Evolutionary conservation across 2,329 filamentous ascomycete species (phyloP).

Genomic region (Elsinoe perseae): DNA sequence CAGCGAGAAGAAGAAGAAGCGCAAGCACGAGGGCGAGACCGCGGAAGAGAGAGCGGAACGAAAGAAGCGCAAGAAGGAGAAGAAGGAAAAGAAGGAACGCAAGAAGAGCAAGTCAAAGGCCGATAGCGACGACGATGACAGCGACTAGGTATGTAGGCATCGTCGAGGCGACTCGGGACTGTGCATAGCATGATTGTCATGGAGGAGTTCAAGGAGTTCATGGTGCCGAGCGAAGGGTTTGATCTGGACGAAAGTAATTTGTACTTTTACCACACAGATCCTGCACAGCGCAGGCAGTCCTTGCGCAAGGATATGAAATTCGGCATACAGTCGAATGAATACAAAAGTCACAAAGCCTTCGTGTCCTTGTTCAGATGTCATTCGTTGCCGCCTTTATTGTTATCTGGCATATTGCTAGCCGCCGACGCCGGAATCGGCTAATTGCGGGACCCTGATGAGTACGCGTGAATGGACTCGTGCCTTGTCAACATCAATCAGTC

Average conservation of each 20-base stretch:
- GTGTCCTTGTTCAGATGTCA: too few species aligned
- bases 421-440: not conserved
- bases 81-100: slow-evolving; percentile 72
- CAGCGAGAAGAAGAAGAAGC: slow-evolving; percentile 39
- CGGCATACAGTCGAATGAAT: not conserved
- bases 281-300: not conserved
- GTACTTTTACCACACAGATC: not conserved
- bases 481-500: slow-evolving; percentile 5
- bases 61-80: slow-evolving; percentile 67
- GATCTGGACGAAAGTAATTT: not conserved
- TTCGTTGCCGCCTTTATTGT: not conserved
- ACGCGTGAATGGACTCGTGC: slow-evolving; percentile 9
- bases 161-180: not conserved
- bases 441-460: slow-evolving; percentile 13
- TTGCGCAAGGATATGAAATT: not conserved
- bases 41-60: slow-evolving; percentile 42
- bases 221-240: not conserved
- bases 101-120: slow-evolving; percentile 51
- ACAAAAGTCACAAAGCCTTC: slow-evolving; percentile 1
- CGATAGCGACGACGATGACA: slow-evolving; percentile 32
- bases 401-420: not conserved
- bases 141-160: slow-evolving; percentile 25
- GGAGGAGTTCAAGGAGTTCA: slow-evolving; percentile 5
- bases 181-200: slow-evolving; percentile 8
- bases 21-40: slow-evolving; percentile 40